These are phyloP conservation scores for Populus tremula DNA, from an alignment of 345 rosid genomes.

Conservation along the genomic window DNA sequence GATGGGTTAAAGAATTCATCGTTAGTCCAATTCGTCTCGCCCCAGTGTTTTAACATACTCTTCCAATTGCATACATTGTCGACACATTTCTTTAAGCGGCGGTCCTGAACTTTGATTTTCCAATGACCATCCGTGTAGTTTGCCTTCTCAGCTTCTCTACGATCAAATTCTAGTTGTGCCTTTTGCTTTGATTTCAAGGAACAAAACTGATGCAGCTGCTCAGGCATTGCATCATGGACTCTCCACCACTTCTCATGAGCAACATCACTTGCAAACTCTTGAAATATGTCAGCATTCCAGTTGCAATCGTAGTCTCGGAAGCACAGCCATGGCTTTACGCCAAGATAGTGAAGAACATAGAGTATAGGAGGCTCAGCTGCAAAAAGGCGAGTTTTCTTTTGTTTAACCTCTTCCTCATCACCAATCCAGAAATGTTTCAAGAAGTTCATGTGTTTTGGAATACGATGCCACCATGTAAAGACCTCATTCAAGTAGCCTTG, in stretches of 20 bases:
- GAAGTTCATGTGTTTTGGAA: constrained; percentile 34
- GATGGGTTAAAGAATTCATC: constrained; percentile 52
- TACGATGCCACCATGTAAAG: constrained; percentile 37
- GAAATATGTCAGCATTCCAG: constrained; percentile 30
- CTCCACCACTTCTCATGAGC: constrained; percentile 35
- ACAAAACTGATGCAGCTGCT: constrained; percentile 28
- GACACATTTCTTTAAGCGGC: constrained; percentile 21
- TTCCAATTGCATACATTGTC: constrained; percentile 34
- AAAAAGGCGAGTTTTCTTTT: constrained; percentile 28
- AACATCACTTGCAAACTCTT: constrained; percentile 30
- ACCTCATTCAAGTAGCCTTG: constrained; percentile 34
- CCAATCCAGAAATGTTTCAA: constrained; percentile 37
- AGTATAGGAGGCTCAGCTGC: constrained; percentile 30
- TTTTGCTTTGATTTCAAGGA: constrained; percentile 29
- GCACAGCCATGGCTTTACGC: constrained; percentile 38
- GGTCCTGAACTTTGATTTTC: constrained; percentile 19
- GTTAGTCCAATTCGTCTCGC: constrained; percentile 55
- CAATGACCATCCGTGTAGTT: constrained; percentile 33
- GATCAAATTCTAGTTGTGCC: constrained; percentile 32
- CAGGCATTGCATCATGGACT: constrained; percentile 31
- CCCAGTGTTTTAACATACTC: constrained; percentile 34
- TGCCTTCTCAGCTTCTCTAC: constrained; percentile 28
- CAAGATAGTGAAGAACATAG: constrained; percentile 32
- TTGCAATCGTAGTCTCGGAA: constrained; percentile 35
- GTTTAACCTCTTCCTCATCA: constrained; percentile 27